These are phyloP conservation scores for Narthecium ossifragum DNA, from an alignment of 106 monocot genomes.

Conservation along the genomic window DNA sequence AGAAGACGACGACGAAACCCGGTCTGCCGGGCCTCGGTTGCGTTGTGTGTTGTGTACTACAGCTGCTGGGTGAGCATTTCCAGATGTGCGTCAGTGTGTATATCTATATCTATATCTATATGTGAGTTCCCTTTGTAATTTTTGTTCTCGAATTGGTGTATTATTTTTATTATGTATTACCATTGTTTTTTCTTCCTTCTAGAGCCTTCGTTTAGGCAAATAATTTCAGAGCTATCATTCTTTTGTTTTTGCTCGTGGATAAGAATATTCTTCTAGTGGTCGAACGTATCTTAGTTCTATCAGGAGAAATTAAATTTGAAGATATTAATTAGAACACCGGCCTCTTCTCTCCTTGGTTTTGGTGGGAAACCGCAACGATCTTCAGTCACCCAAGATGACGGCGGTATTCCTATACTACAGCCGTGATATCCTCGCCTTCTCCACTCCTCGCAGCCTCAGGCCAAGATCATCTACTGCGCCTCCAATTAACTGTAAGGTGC, in stretches of 20 bases:
- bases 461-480: not conserved
- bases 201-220: not conserved
- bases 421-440: not conserved
- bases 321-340: too few species aligned
- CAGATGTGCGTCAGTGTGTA: too few species aligned
- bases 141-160: not conserved
- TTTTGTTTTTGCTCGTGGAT: too few species aligned
- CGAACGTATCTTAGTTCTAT: too few species aligned
- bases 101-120: not conserved
- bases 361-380: too few species aligned
- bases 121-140: too few species aligned
- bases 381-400: too few species aligned
- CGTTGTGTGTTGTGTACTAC: constrained; percentile 96
- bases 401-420: too few species aligned
- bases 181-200: not conserved
- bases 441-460: not conserved
- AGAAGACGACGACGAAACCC: constrained; percentile 29
- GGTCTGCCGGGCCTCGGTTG: constrained; percentile 24
- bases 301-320: too few species aligned
- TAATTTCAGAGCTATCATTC: too few species aligned
- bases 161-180: not conserved
- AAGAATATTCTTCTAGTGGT: too few species aligned
- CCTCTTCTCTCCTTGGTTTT: too few species aligned
- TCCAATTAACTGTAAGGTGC: not conserved
- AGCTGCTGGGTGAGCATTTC: constrained; percentile 38